Evolutionary conservation across 164 flowering plant genomes (phyloP).

Genomic region (Tetrastigma voinierianum): DNA sequence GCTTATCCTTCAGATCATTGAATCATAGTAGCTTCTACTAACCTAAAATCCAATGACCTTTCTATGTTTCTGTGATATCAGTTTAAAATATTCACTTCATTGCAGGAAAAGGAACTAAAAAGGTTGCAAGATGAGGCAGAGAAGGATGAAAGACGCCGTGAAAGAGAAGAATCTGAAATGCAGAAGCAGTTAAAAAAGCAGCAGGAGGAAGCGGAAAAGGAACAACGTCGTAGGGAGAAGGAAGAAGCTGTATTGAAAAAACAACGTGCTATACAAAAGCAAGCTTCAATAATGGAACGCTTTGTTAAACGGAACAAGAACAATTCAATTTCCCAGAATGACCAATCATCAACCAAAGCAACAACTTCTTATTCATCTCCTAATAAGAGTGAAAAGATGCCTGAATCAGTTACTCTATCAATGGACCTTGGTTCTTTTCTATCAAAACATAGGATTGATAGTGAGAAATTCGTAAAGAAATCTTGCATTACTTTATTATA

Average conservation of each 20-base stretch:
- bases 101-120: conserved; percentile 79
- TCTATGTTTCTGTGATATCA: neutral
- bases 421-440: conserved; percentile 68
- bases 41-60: neutral
- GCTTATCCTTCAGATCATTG: neutral
- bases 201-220: conserved; percentile 78
- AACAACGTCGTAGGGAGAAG: conserved; percentile 64
- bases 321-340: conserved; percentile 25
- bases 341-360: conserved; percentile 25
- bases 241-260: conserved; percentile 72
- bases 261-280: conserved; percentile 66
- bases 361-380: conserved; percentile 17
- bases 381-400: conserved; percentile 21
- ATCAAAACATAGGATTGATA: conserved; percentile 22
- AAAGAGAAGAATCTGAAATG: conserved; percentile 69
- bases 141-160: conserved; percentile 61
- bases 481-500: conserved; percentile 1
- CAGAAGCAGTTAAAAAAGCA: conserved; percentile 55
- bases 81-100: neutral
- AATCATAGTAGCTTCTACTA: too few species aligned
- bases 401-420: conserved; percentile 37
- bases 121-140: conserved; percentile 70
- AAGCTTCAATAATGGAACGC: conserved; percentile 91
- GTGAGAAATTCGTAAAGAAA: conserved; percentile 51
- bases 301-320: conserved; percentile 64